Evolutionary conservation across 768 basidiomycete species (phyloP).

Genomic region (Amanita brunnescens): DNA sequence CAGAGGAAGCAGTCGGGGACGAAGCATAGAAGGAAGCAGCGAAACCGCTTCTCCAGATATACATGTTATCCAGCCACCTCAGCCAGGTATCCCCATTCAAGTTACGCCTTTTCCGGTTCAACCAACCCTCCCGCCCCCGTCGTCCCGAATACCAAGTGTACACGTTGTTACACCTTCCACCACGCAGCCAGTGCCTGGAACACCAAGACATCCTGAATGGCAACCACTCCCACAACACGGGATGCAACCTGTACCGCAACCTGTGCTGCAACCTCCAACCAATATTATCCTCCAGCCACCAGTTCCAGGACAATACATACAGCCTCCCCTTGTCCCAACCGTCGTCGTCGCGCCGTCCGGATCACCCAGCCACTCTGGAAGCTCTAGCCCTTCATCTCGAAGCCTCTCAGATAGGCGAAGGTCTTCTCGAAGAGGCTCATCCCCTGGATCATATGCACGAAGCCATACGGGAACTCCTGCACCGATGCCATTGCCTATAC

Average conservation of each 20-base stretch:
- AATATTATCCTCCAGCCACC: constrained; percentile 14
- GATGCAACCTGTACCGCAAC: constrained; percentile 14
- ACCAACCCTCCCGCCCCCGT: constrained; percentile 1
- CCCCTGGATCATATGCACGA: background rate
- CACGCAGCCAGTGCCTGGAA: constrained; percentile 13
- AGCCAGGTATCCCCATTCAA: background rate
- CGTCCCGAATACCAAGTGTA: constrained; percentile 5
- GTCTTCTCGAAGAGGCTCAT: background rate
- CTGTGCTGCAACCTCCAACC: constrained; percentile 14
- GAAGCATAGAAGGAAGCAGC: background rate
- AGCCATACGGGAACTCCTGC: constrained; percentile 7
- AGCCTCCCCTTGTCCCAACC: background rate
- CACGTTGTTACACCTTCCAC: constrained; percentile 13
- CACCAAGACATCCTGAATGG: constrained; percentile 18
- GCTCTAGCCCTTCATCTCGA: background rate
- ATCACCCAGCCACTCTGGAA: background rate
- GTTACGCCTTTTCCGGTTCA: background rate
- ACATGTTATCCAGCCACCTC: background rate
- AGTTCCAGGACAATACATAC: constrained; percentile 7
- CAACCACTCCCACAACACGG: constrained; percentile 17
- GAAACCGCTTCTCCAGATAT: background rate
- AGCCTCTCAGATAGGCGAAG: background rate
- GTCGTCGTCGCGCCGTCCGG: background rate
- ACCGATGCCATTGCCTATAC: constrained; percentile 1
- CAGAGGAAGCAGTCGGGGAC: background rate